Conservation (phyloP, 176 grass and related monocot genomes). For the Phoenix dactylifera region DNA sequence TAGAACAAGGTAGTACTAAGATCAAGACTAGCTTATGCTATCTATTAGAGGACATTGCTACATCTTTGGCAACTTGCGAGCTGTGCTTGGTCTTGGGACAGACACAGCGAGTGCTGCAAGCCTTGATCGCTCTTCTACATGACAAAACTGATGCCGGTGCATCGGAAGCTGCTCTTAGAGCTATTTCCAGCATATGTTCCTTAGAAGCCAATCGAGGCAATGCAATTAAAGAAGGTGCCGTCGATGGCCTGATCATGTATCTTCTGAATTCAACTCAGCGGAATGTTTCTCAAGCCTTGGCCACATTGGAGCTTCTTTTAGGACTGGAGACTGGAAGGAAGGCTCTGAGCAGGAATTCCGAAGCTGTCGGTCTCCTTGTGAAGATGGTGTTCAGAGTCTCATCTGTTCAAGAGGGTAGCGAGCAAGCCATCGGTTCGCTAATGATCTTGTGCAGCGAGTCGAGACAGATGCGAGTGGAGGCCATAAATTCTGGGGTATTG, state of each 20-base stretch:
- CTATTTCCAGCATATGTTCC: slow-evolving; percentile 15
- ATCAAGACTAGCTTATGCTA: background rate
- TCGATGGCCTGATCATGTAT: slow-evolving; percentile 30
- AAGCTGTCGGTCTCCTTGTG: slow-evolving; percentile 27
- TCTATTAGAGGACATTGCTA: slow-evolving; percentile 13
- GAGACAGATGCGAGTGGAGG: slow-evolving; percentile 21
- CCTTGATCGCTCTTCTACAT: slow-evolving; percentile 16
- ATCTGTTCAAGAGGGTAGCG: slow-evolving; percentile 55
- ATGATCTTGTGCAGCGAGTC: slow-evolving; percentile 51
- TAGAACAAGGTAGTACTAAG: no score
- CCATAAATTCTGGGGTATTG: slow-evolving; percentile 46
- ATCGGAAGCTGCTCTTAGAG: slow-evolving; percentile 20
- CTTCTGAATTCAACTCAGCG: slow-evolving; percentile 13
- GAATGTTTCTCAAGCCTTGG: slow-evolving; percentile 8
- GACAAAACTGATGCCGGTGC: background rate
- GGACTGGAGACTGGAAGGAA: slow-evolving; percentile 16
- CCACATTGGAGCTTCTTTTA: background rate
- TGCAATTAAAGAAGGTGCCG: slow-evolving; percentile 19
- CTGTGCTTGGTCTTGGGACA: slow-evolving; percentile 2
- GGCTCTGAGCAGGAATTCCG: slow-evolving; percentile 1
- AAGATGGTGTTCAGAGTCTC: slow-evolving; percentile 67
- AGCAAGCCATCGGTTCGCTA: slow-evolving; percentile 63
- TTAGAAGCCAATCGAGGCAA: slow-evolving; percentile 7
- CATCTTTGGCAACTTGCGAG: slow-evolving; percentile 5
- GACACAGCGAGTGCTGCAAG: slow-evolving; percentile 4